These are phyloP conservation scores for Scopulariopsis brevicaulis DNA, from an alignment of 2,329 filamentous ascomycete genomes.

Conservation along the genomic window DNA sequence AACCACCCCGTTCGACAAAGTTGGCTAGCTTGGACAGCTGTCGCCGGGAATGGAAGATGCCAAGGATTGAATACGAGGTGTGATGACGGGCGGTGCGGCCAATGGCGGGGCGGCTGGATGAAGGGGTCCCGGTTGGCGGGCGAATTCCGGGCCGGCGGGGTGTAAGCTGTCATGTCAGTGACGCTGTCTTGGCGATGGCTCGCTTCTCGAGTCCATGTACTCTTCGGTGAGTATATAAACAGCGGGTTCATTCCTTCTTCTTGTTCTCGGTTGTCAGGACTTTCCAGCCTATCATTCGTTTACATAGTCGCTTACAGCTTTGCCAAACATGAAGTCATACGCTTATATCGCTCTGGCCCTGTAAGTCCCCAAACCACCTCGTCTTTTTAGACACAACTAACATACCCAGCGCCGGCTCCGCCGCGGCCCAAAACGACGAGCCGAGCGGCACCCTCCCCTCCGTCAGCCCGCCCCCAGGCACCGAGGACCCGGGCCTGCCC, in stretches of 20 bases:
- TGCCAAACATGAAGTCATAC: conserved; percentile 1
- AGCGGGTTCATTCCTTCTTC: background rate
- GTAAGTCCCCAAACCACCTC: background rate
- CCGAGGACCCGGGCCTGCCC: background rate
- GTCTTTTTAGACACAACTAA: background rate
- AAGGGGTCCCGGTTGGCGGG: background rate
- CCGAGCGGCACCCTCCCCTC: background rate
- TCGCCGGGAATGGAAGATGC: background rate
- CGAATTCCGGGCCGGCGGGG: background rate
- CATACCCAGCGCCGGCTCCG: background rate
- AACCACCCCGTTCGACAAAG: background rate
- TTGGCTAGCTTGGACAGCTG: background rate
- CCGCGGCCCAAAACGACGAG: background rate
- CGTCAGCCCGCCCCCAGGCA: background rate
- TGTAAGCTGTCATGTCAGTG: background rate
- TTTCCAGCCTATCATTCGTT: background rate
- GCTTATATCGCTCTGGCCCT: background rate
- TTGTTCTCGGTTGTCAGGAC: background rate
- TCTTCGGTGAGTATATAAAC: background rate
- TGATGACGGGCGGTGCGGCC: background rate
- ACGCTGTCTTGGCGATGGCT: background rate
- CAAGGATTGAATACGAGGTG: conserved; percentile 4
- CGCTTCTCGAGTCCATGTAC: background rate
- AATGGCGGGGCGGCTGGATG: background rate
- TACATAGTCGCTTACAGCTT: background rate